Evolutionary conservation across 164 flowering plant species (phyloP).

Genomic region (Sextonia rubra): DNA sequence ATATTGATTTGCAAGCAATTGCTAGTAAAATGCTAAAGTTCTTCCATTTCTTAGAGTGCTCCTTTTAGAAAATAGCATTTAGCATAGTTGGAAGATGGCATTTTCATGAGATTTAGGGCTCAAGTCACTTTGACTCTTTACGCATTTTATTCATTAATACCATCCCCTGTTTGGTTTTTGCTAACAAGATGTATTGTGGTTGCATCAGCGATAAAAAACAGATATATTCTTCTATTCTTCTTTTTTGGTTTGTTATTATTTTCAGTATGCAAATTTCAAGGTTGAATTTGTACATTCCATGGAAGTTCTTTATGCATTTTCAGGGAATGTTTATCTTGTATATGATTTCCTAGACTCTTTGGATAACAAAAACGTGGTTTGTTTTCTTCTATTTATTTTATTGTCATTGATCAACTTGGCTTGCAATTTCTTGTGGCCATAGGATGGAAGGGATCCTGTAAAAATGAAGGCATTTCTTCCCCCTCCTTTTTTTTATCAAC

Average conservation of each 20-base stretch:
- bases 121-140: too few species aligned
- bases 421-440: slow-evolving; percentile 14
- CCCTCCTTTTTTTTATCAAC: slow-evolving; percentile 88
- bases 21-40: slow-evolving; percentile 65
- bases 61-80: too few species aligned
- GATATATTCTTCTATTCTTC: too few species aligned
- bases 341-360: neutral
- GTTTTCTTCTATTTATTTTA: neutral
- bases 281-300: too few species aligned
- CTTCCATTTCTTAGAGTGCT: neutral
- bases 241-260: too few species aligned
- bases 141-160: too few species aligned
- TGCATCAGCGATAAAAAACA: too few species aligned
- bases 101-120: too few species aligned
- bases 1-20: slow-evolving; percentile 80
- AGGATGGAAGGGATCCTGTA: slow-evolving; percentile 85
- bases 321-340: neutral
- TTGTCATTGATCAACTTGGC: neutral
- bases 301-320: neutral
- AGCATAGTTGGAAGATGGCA: too few species aligned
- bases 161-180: too few species aligned
- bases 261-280: too few species aligned
- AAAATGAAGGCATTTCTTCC: slow-evolving; percentile 91
- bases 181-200: too few species aligned
- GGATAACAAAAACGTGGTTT: neutral